Percentiles rank a stretch among this genome's conserved stretches.
phyloP scores from a whole-genome alignment of 78 protist genomes.

The Dictyostelium purpureum region DNA sequence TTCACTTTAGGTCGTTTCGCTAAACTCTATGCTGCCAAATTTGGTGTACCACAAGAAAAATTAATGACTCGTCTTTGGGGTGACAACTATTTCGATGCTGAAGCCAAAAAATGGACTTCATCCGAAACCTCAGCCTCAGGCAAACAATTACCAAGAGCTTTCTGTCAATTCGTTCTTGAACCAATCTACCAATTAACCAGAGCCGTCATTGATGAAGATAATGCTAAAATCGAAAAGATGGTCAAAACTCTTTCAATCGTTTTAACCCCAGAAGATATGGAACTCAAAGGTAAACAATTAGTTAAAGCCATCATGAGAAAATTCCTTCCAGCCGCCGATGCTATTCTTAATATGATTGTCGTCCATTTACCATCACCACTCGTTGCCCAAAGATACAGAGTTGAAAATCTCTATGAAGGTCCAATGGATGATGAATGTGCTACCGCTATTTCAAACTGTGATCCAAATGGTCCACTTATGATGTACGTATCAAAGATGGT shows the following conservation, averaged over 20 bases:
- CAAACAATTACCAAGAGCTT: conserved; percentile 91
- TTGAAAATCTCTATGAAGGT: conserved; percentile 95
- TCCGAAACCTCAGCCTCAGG: conserved; percentile 61
- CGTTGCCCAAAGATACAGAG: conserved; percentile 98
- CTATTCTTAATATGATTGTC: conserved; percentile 98
- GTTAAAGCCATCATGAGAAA: conserved; percentile 97
- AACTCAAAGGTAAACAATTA: conserved; percentile 89
- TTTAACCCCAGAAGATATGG: conserved; percentile 92
- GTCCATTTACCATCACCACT: conserved; percentile 98
- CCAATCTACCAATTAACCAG: conserved; percentile 96
- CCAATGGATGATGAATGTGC: conserved; percentile 95
- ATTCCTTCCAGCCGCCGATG: conserved; percentile 99
- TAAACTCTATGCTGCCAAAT: conserved; percentile 89
- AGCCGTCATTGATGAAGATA: conserved; percentile 93
- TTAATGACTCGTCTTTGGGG: conserved; percentile 98
- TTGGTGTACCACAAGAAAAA: conserved; percentile 90
- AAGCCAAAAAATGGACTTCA: conserved; percentile 94
- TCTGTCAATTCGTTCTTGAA: conserved; percentile 96
- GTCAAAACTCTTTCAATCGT: conserved; percentile 85
- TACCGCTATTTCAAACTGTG: conserved; percentile 85
- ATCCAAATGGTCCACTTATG: conserved; percentile 98
- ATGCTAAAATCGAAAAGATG: conserved; percentile 90
- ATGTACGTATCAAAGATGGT: conserved; percentile 99
- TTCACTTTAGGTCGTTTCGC: conserved; percentile 98
- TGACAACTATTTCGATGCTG: conserved; percentile 96